phyloP scores from a whole-genome alignment of 23 red algal species.

The Cyanidioschyzon merolae region DNA sequence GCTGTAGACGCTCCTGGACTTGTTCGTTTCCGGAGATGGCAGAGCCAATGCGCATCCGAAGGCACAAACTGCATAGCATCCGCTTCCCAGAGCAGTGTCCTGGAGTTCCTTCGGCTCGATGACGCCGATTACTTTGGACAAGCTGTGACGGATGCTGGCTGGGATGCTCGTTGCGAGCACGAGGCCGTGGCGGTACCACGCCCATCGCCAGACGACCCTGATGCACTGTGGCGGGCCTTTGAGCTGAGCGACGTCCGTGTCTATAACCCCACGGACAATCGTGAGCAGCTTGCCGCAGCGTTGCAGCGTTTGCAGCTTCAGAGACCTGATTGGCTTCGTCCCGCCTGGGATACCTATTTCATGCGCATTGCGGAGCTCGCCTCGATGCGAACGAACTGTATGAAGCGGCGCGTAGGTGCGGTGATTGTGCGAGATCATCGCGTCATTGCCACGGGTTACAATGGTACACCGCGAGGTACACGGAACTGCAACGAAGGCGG shows the following conservation, averaged over 20 bases:
- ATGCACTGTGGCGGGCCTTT: background rate
- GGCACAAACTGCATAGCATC: too few relatives aligned
- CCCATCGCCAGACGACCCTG: too few relatives aligned
- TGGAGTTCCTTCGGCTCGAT: conserved; percentile 12
- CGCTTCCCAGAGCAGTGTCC: too few relatives aligned
- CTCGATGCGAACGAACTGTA: conserved; percentile 79
- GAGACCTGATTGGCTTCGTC: conserved; percentile 43
- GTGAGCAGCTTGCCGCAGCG: conserved; percentile 8
- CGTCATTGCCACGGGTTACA: conserved; percentile 92
- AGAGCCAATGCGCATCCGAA: too few relatives aligned
- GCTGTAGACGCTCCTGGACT: conserved; percentile 48
- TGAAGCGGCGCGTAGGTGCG: conserved; percentile 86
- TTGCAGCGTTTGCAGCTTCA: conserved; percentile 26
- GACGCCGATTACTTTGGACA: background rate
- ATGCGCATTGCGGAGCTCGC: conserved; percentile 74
- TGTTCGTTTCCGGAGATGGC: conserved; percentile 25
- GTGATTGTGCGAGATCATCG: conserved; percentile 68
- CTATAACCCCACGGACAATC: background rate
- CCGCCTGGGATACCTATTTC: conserved; percentile 91
- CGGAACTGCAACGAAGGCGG: conserved; percentile 85
- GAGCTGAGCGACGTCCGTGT: background rate
- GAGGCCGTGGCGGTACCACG: too few relatives aligned
- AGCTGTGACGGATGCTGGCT: too few relatives aligned
- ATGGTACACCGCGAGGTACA: conserved; percentile 64
- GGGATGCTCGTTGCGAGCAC: too few relatives aligned